phyloP scores from a whole-genome alignment of 2,329 filamentous ascomycete species.

The Penicillium polonicum region DNA sequence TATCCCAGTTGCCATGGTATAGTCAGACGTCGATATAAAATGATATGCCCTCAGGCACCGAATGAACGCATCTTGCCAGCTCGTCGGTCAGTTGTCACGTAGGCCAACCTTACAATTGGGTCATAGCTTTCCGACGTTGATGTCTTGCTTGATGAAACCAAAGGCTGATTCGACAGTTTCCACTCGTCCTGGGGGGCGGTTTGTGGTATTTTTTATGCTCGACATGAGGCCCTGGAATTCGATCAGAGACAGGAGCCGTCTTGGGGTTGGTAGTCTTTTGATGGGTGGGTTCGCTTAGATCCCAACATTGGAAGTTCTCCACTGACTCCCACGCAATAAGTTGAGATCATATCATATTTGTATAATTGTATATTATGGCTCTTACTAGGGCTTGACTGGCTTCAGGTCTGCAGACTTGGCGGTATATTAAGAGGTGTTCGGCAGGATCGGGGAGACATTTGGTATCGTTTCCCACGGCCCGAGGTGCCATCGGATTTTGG shows the following conservation, averaged over 20 bases:
- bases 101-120: constrained; percentile 48
- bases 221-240: constrained; percentile 16
- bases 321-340: no score
- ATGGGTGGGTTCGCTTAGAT: no score
- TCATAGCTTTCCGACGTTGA: constrained; percentile 32
- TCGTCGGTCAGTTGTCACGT: constrained; percentile 39
- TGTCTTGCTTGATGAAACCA: not conserved
- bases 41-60: constrained; percentile 28
- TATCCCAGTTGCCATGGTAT: constrained; percentile 21
- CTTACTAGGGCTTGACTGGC: no score
- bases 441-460: not conserved
- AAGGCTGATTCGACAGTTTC: constrained; percentile 11
- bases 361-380: not conserved
- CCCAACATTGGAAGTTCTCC: no score
- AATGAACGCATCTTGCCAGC: constrained; percentile 28
- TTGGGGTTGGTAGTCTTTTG: not conserved
- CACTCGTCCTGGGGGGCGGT: constrained; percentile 11
- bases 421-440: not conserved
- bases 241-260: constrained; percentile 6
- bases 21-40: constrained; percentile 29
- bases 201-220: constrained; percentile 16
- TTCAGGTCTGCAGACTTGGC: no score
- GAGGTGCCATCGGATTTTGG: not conserved
- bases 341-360: not conserved
- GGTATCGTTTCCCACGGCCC: not conserved